Evolutionary conservation across 148 eudicot genomes (phyloP), one percentile per base, ranked within the genome.

Genomic region (Chenopodium quinoa): DNA sequence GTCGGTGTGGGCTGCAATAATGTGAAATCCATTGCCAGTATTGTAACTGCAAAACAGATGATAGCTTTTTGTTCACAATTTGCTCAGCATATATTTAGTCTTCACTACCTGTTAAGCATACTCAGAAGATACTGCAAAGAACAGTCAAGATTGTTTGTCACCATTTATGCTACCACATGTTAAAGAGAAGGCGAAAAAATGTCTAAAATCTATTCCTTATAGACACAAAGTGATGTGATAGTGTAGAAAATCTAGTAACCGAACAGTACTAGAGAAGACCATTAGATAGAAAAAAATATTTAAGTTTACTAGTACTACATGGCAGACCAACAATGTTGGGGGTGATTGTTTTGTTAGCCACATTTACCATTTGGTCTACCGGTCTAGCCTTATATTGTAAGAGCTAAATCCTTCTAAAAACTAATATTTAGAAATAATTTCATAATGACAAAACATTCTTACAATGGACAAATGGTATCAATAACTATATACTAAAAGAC

Each of bases 1-100:
- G 83, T 95, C 99, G 4, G 97, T 93, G 80, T 95, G 99, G 7
- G 99, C 99, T 74, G 99, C 99, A 85, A 95, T 93, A 56, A 91
- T 88, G 85, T 92, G 97, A 83, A 95, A 95, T 81, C 99, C 99
- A 85, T 86, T 93, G 70, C 97, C 94, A 71, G 84, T 40, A 9
- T 69, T 84, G 81, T 93, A 95, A 90, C 99, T 95, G 93, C 87
- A 93, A 85, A 78, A 79, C 75, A 86, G 85, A 89, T 62, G 70
- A 71, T 14, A 73, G 37, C 54, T 58, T 81, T 72, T 16, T 56
- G 20, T 66, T 76, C 73, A 77, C 29, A 77, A 29, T 19, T 37
- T 56, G 50, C 19, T 47, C 32, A 60, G 74, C 77, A 80, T 23
- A 72, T 13, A 17, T 56, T 23, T n/a, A n/a, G 60, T 54, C 60